Evolutionary conservation across 768 basidiomycete genomes (phyloP), one percentile per base, ranked within the genome.

Genomic region (Boletus edulis): DNA sequence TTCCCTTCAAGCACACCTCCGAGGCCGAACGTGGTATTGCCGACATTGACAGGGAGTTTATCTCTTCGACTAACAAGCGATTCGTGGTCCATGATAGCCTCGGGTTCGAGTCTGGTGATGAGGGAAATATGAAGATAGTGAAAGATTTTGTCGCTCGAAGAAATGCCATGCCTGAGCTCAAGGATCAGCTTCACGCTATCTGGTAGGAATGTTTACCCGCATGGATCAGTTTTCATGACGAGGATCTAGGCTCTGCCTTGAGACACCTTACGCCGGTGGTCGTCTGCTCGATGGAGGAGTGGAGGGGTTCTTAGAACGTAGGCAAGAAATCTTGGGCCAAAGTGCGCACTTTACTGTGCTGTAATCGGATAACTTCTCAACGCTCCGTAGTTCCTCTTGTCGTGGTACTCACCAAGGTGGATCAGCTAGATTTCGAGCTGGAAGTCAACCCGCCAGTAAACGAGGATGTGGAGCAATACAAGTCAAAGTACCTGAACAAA

Each of bases 321-420:
- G 49, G 22, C 4, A 31, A 0, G 41, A 58, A n/a, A 54, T 58
- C 11, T 34, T 61, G 4, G 61, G 61, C 3, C 12, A 58, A 1
- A 37, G 60, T 61, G 7, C 20, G 34, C 12, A 17, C 8, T 35
- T 35, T 29, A 37, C 11, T 41, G 8, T 7, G 4, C 15, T 27
- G 13, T n/a, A 2, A 0, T 35, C 14, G 34, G 34, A 20, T 37
- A 4, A 22, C 42, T 61, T 35, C 49, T 27, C 5, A 4, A 27
- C 9, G 14, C 13, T 29, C 14, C 10, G 2, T 10, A 62, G 43
- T 58, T 13, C 60, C 56, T 3, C 51, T 62, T 14, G 57, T 62
- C 3, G 49, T 59, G 22, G 61, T 62, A 1, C 61, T 62, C 38
- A 62, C 61, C 3, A 62, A 63, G 48, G 38, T 49, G 9, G 61